These are phyloP conservation scores for Chondrus crispus DNA, from an alignment of 23 red algal genomes.

Conservation along the genomic window DNA sequence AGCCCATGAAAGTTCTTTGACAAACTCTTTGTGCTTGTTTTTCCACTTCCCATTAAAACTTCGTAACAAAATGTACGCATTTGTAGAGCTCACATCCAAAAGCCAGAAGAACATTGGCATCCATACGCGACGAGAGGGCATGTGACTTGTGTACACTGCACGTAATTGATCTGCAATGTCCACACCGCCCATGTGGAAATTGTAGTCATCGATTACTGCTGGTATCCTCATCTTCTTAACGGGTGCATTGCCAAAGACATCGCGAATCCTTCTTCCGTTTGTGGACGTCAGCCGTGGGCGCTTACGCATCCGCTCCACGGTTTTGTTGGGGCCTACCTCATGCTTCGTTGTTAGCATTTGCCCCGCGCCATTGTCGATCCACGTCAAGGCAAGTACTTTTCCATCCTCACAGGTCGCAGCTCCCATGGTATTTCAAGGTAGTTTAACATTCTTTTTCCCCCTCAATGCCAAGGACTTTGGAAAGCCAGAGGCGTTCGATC, in stretches of 20 bases:
- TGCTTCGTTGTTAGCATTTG: neutral
- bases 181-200: neutral
- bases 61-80: neutral
- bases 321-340: neutral
- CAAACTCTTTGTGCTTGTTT: neutral
- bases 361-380: neutral
- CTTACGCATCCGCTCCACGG: neutral
- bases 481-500: neutral
- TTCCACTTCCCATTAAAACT: neutral
- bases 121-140: neutral
- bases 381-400: neutral
- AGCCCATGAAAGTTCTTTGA: neutral
- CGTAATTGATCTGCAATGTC: neutral
- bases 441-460: neutral
- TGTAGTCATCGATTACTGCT: neutral
- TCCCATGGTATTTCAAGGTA: neutral
- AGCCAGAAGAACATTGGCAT: neutral
- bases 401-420: neutral
- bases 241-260: neutral
- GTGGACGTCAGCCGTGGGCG: neutral
- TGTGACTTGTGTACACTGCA: neutral
- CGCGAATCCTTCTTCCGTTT: neutral
- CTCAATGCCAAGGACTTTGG: neutral
- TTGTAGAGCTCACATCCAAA: neutral
- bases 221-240: neutral